phyloP scores from a whole-genome alignment of 495 filamentous ascomycete species.

The Cercophora newfieldiana region DNA sequence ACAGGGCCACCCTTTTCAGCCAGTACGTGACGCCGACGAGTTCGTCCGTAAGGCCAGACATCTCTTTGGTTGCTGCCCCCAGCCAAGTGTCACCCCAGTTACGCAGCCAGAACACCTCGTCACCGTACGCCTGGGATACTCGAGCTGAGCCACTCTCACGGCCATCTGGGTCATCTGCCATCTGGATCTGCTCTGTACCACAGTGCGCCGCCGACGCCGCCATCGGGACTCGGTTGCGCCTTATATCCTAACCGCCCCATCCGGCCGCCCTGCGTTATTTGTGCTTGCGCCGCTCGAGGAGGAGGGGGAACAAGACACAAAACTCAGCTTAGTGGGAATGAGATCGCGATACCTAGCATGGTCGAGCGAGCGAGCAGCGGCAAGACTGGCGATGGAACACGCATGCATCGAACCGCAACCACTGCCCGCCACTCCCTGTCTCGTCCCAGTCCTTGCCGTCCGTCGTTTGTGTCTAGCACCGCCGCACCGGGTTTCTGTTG shows the following conservation, averaged over 20 bases:
- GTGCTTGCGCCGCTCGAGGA: background rate
- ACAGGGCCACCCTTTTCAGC: constrained; percentile 4
- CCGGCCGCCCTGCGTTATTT: constrained; percentile 4
- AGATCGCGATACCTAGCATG: constrained; percentile 1
- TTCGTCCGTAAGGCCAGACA: constrained; percentile 15
- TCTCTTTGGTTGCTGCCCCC: constrained; percentile 6
- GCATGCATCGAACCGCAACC: constrained; percentile 22
- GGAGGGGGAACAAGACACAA: background rate
- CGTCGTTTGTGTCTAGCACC: constrained; percentile 12
- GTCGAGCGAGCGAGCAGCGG: background rate
- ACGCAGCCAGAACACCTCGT: constrained; percentile 14
- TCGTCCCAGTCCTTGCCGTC: constrained; percentile 15
- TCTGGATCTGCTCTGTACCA: no score
- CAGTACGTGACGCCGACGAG: constrained; percentile 2
- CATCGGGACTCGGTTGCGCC: background rate
- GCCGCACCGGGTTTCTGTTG: background rate
- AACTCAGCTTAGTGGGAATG: background rate
- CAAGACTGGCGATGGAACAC: constrained; percentile 9
- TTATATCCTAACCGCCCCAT: constrained; percentile 15
- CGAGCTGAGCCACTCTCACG: constrained; percentile 19
- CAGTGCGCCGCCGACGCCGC: constrained; percentile 22
- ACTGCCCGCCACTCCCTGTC: background rate
- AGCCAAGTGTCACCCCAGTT: constrained; percentile 29
- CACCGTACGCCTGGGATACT: constrained; percentile 13
- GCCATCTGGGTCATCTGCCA: background rate